Evolutionary conservation across 371 early-diverging fungal species (phyloP).

Genomic region (Saksenaea vasiformis): DNA sequence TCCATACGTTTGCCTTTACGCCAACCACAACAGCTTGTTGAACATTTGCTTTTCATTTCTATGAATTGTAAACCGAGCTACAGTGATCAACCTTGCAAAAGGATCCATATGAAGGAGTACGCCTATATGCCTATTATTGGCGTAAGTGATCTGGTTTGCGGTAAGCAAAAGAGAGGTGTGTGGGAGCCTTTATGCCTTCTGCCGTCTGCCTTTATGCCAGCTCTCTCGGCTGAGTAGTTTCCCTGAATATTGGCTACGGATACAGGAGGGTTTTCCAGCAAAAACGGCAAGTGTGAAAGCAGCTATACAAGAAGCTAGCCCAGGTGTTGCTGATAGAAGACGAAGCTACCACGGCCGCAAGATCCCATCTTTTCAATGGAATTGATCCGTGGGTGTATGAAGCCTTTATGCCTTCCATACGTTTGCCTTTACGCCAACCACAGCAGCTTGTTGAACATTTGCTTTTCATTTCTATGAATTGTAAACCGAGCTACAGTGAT

Average conservation of each 20-base stretch:
- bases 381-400: not conserved
- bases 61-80: conserved; percentile 4
- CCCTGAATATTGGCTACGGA: too few species aligned
- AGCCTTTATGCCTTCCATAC: conserved; percentile 7
- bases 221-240: not conserved
- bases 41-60: conserved; percentile 3
- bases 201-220: conserved; percentile 12
- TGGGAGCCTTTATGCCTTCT: not conserved
- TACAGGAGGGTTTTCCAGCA: too few species aligned
- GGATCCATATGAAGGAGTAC: not conserved
- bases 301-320: too few species aligned
- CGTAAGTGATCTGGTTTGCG: not conserved
- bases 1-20: conserved; percentile 1
- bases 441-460: conserved; percentile 6
- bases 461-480: conserved; percentile 1
- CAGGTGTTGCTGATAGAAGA: too few species aligned
- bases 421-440: conserved; percentile 1
- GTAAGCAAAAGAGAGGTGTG: not conserved
- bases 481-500: not conserved
- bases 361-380: too few species aligned
- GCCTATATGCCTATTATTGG: not conserved
- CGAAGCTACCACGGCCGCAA: too few species aligned
- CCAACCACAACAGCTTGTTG: conserved; percentile 6
- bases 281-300: too few species aligned
- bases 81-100: conserved; percentile 1